A percentile compares a stretch with the other conserved stretches of the same genome.
phyloP scores from a whole-genome alignment of 768 basidiomycete genomes.

The Mycena vulgaris region DNA sequence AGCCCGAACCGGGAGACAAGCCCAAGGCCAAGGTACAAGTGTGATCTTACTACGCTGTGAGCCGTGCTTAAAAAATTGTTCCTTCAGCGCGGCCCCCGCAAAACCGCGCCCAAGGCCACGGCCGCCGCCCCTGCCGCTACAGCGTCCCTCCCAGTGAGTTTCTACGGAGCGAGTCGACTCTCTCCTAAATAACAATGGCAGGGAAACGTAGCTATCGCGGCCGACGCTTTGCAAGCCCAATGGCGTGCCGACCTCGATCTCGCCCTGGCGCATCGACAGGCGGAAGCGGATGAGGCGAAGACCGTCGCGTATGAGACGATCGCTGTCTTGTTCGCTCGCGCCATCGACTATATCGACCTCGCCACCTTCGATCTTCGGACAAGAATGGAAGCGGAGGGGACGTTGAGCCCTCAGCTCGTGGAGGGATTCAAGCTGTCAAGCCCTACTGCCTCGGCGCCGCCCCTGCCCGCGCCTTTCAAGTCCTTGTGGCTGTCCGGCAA shows the following conservation, averaged over 20 bases:
- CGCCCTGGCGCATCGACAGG: neutral
- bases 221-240: neutral
- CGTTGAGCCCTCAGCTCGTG: neutral
- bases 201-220: neutral
- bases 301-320: too few species aligned
- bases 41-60: too few species aligned
- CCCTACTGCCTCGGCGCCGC: neutral
- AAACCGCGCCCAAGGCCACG: too few species aligned
- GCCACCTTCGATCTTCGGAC: neutral
- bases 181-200: neutral
- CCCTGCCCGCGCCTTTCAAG: neutral
- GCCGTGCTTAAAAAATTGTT: too few species aligned
- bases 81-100: too few species aligned
- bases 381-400: neutral
- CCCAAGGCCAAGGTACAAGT: too few species aligned
- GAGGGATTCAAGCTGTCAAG: neutral
- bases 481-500: neutral
- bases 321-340: neutral
- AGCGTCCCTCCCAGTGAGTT: too few species aligned
- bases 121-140: too few species aligned
- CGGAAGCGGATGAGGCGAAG: neutral
- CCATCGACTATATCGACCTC: neutral
- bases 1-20: too few species aligned
- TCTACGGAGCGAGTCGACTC: neutral
- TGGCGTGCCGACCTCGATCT: neutral